A percentile compares a stretch with the other conserved stretches of the same genome.
Conservation (phyloP, 805 yeast genomes). For the Torulaspora gathmanii region DNA sequence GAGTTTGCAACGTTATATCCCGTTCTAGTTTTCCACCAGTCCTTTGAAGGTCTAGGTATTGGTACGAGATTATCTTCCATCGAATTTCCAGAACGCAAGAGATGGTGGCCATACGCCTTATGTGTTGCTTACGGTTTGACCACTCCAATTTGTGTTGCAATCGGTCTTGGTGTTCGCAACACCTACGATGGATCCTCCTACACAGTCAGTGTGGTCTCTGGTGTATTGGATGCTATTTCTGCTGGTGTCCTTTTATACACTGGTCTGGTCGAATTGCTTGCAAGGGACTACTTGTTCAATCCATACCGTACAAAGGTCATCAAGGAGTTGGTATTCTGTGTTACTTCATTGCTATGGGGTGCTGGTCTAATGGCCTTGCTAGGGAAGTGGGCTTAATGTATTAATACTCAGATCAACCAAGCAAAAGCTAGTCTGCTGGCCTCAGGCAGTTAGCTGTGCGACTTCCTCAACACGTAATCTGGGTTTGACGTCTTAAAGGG, state of each 20-base stretch:
- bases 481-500: too few species aligned
- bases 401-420: too few species aligned
- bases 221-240: constrained; percentile 64
- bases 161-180: constrained; percentile 65
- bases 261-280: constrained; percentile 69
- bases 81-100: constrained; percentile 46
- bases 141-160: constrained; percentile 69
- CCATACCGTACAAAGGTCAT: constrained; percentile 40
- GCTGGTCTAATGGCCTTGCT: constrained; percentile 68
- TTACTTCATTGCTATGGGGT: constrained; percentile 47
- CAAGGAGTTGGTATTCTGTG: constrained; percentile 41
- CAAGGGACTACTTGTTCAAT: constrained; percentile 60
- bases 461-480: too few species aligned
- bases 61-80: constrained; percentile 65
- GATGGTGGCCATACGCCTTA: constrained; percentile 42
- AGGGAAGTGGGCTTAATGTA: constrained; percentile 64
- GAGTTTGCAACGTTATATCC: constrained; percentile 60
- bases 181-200: constrained; percentile 52
- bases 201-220: constrained; percentile 52
- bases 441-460: too few species aligned
- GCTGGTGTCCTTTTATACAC: constrained; percentile 70
- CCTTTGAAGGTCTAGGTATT: constrained; percentile 75
- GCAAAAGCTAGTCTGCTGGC: too few species aligned
- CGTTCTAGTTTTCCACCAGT: constrained; percentile 68
- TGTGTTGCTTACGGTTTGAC: constrained; percentile 51